Percentiles rank a stretch among this genome's conserved stretches.
These are phyloP conservation scores for Hydnomerulius pinastri DNA, from an alignment of 768 basidiomycete species.

Conservation along the genomic window DNA sequence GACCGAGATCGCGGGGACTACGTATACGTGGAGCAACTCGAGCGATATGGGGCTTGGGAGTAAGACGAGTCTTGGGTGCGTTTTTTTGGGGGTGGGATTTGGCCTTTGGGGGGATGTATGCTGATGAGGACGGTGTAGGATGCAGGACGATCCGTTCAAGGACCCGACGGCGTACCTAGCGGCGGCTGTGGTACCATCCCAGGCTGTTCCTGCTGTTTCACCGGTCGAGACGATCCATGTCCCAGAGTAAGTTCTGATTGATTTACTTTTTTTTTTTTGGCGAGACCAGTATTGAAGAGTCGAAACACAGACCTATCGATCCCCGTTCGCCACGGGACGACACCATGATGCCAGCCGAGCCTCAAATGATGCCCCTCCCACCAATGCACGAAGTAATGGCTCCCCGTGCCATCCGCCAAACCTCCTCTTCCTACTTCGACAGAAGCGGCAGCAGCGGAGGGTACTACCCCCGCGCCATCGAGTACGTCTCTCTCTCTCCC, in stretches of 20 bases:
- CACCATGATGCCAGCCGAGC: slow-evolving; percentile 21
- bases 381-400: slow-evolving; percentile 37
- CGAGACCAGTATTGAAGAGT: background rate
- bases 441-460: slow-evolving; percentile 13
- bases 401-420: slow-evolving; percentile 17
- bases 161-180: slow-evolving; percentile 27
- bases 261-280: background rate
- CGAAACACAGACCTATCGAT: slow-evolving; percentile 15
- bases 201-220: slow-evolving; percentile 18
- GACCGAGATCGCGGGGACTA: slow-evolving; percentile 31
- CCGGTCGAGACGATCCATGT: slow-evolving; percentile 31
- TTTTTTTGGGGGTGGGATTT: background rate
- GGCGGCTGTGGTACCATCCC: slow-evolving; percentile 5
- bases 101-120: background rate
- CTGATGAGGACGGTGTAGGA: slow-evolving; percentile 8
- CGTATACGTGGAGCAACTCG: slow-evolving; percentile 33
- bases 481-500: slow-evolving; percentile 29
- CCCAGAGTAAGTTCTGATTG: slow-evolving; percentile 29
- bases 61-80: slow-evolving; percentile 20
- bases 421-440: slow-evolving; percentile 19
- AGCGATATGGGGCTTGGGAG: slow-evolving; percentile 23
- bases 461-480: slow-evolving; percentile 13
- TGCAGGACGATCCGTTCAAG: slow-evolving; percentile 29
- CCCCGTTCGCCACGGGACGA: slow-evolving; percentile 37
- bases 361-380: slow-evolving; percentile 31